Evolutionary conservation across 2,329 filamentous ascomycete genomes (phyloP).

Genomic region (Neodidymelliopsis sp.): DNA sequence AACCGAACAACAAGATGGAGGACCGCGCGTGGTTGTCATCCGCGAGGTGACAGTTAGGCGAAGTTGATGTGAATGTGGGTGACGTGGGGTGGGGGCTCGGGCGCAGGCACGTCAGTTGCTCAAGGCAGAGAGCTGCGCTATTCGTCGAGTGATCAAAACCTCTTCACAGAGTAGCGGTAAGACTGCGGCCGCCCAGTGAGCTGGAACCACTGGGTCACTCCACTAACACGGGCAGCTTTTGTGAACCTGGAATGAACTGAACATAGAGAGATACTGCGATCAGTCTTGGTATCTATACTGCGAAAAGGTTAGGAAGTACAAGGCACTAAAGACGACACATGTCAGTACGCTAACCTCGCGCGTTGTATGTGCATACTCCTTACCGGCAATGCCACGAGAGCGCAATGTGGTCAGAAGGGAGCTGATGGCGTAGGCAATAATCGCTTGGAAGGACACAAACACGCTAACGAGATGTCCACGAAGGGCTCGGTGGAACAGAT

Average conservation of each 20-base stretch:
- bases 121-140: constrained; percentile 24
- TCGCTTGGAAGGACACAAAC: constrained; percentile 42
- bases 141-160: constrained; percentile 30
- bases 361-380: constrained; percentile 21
- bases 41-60: constrained; percentile 10
- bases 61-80: constrained; percentile 28
- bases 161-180: constrained; percentile 37
- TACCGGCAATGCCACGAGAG: constrained; percentile 40
- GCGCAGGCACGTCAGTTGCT: constrained; percentile 27
- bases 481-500: constrained; percentile 32
- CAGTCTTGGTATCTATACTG: constrained; percentile 33
- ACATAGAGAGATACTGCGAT: constrained; percentile 18
- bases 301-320: constrained; percentile 15
- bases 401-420: constrained; percentile 20
- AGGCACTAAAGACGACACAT: constrained; percentile 20
- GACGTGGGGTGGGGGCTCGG: constrained; percentile 20
- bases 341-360: constrained; percentile 28
- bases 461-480: constrained; percentile 34
- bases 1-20: constrained; percentile 5
- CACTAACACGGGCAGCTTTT: neutral
- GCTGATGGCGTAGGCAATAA: constrained; percentile 22
- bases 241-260: constrained; percentile 23
- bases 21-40: constrained; percentile 3
- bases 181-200: constrained; percentile 7
- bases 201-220: constrained; percentile 3